Conservation (phyloP, 75 land plant genomes). For the Isoetes taiwanensis region DNA sequence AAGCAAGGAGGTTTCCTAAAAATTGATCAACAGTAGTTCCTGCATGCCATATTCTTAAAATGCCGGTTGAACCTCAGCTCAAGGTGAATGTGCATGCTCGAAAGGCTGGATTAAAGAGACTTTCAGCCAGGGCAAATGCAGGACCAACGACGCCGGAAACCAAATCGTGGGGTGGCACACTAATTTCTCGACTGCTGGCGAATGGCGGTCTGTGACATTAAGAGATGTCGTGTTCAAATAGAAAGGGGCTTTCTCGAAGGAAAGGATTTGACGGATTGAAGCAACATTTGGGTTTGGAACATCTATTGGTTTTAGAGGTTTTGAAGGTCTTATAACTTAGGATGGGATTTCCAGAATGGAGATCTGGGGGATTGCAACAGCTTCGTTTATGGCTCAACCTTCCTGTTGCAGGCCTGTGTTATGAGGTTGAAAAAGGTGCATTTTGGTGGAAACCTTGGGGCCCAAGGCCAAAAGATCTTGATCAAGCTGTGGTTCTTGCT, state of each 20-base stretch:
- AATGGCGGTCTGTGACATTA: slow-evolving; percentile 25
- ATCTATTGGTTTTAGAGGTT: slow-evolving; percentile 75
- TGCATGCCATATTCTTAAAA: too few relatives aligned
- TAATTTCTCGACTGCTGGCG: background rate
- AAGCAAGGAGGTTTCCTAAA: too few relatives aligned
- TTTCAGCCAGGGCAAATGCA: slow-evolving; percentile 65
- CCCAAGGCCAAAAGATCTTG: slow-evolving; percentile 42
- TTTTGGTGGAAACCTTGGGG: slow-evolving; percentile 85
- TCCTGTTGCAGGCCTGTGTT: slow-evolving; percentile 50
- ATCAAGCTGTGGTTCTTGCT: slow-evolving; percentile 42
- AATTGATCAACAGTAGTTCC: too few relatives aligned
- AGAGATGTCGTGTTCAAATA: slow-evolving; percentile 40
- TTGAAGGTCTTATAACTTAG: slow-evolving; percentile 71
- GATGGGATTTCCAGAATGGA: slow-evolving; percentile 92
- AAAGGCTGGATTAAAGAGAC: slow-evolving; percentile 72
- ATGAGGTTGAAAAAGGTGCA: slow-evolving; percentile 41
- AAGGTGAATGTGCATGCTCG: slow-evolving; percentile 49
- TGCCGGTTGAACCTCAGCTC: slow-evolving; percentile 49
- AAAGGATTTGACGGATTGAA: slow-evolving; percentile 59
- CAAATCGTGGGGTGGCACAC: too few relatives aligned
- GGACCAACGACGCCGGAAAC: slow-evolving; percentile 16
- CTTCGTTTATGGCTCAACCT: slow-evolving; percentile 42
- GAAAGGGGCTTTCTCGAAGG: slow-evolving; percentile 61
- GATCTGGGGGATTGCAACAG: slow-evolving; percentile 30
- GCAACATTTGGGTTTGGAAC: slow-evolving; percentile 70